Percentiles rank a stretch among this genome's conserved stretches.
phyloP scores from a whole-genome alignment of 176 grass and related monocot genomes.

The Oryza australiensis region DNA sequence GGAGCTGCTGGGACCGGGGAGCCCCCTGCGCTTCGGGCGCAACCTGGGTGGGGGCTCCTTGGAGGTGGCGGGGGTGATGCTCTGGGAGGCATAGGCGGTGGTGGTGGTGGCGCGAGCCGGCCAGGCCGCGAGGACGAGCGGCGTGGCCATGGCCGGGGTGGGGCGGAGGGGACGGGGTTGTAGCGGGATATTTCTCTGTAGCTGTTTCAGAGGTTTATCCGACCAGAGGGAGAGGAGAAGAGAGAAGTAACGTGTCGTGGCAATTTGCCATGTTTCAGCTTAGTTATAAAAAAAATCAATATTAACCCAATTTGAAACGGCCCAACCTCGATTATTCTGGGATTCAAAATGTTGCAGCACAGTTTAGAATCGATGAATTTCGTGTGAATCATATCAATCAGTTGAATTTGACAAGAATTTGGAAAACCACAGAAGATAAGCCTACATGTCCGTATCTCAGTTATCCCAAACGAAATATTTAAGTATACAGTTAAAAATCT shows the following conservation, averaged over 20 bases:
- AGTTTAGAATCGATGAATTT: not conserved
- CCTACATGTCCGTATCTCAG: not conserved
- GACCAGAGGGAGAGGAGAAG: constrained; percentile 22
- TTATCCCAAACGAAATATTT: not conserved
- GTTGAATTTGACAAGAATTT: not conserved
- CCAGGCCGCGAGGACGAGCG: constrained; percentile 43
- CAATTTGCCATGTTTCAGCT: not conserved
- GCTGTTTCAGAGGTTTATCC: constrained; percentile 34
- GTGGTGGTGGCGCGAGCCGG: constrained; percentile 29
- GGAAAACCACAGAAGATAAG: not conserved
- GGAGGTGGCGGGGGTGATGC: constrained; percentile 20
- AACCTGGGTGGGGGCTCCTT: constrained; percentile 36
- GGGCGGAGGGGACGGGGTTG: not conserved
- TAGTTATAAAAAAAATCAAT: not conserved
- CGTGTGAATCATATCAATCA: not conserved
- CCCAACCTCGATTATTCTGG: not conserved
- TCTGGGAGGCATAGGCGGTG: constrained; percentile 14
- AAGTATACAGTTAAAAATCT: not conserved
- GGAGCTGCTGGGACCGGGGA: not conserved
- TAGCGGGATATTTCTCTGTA: constrained; percentile 18
- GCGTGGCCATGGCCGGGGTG: constrained; percentile 51
- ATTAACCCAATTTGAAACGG: not conserved
- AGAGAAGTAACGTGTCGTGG: constrained; percentile 24
- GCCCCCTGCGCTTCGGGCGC: constrained; percentile 26
- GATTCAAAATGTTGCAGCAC: not conserved